These are phyloP conservation scores for Tillandsia leiboldiana DNA, from an alignment of 176 grass and related monocot genomes.

Conservation along the genomic window DNA sequence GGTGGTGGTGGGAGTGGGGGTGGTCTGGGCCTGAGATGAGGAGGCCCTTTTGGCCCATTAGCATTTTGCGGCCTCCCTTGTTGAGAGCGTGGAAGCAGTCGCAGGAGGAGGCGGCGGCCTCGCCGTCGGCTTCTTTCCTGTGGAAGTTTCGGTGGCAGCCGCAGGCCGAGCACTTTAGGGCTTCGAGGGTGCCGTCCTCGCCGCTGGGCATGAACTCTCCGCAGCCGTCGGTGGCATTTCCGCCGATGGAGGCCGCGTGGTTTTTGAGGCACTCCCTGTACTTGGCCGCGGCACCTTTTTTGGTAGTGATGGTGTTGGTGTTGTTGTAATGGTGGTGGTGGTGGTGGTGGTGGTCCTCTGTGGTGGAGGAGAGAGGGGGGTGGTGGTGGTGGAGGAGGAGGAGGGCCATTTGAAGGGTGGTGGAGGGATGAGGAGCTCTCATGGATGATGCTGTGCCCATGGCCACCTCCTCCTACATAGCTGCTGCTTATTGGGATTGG, in stretches of 20 bases:
- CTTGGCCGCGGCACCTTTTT: slow-evolving; percentile 22
- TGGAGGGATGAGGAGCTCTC: slow-evolving; percentile 33
- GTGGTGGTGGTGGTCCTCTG: slow-evolving; percentile 17
- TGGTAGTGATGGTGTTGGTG: slow-evolving; percentile 1
- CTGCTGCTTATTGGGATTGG: slow-evolving; percentile 72
- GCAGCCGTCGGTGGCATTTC: slow-evolving; percentile 64
- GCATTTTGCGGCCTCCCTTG: neutral
- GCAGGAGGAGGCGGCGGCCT: neutral
- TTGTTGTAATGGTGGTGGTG: slow-evolving; percentile 3
- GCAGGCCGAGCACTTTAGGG: slow-evolving; percentile 52
- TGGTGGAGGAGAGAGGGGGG: neutral
- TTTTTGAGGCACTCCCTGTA: slow-evolving; percentile 60
- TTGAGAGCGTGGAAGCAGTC: neutral
- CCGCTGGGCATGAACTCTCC: slow-evolving; percentile 61
- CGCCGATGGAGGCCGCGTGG: slow-evolving; percentile 62
- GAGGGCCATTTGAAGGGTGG: slow-evolving; percentile 10
- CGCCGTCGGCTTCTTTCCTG: slow-evolving; percentile 25
- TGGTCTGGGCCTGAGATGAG: neutral
- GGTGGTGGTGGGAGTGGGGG: too few relatives aligned
- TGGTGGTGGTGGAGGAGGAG: slow-evolving; percentile 1
- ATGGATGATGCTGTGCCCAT: slow-evolving; percentile 36
- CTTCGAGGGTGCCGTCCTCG: slow-evolving; percentile 44
- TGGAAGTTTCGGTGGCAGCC: slow-evolving; percentile 74
- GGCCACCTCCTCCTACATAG: slow-evolving; percentile 38
- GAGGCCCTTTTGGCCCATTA: slow-evolving; percentile 2